Evolutionary conservation across 208 protist species (phyloP), one percentile per base, ranked within the genome.

Genomic region (Polymyxa betae): DNA sequence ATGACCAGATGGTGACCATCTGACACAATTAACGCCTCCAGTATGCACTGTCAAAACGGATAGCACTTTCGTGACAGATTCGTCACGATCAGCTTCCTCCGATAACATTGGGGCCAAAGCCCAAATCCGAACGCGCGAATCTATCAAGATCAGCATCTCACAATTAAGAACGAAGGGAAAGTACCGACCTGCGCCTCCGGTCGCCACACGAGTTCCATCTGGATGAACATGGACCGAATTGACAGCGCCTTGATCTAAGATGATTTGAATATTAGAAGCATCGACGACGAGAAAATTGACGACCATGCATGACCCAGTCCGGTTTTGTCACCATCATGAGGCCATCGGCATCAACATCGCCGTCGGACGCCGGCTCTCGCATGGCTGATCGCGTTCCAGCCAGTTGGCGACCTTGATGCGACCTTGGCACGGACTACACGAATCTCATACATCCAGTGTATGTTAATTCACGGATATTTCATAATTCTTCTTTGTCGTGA

Each of bases 271-370:
- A 40, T 82, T 20, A 82, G 72, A 5, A 35, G 72, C 35, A n/a
- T 12, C 5, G 72, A 35, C 16, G 16, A 45, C 16, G 5, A 82
- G 5, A 43, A 40, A 20, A 35, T 43, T 82, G 72, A 82, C 24
- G 49, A 82, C 72, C 72, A 82, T 82, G 72, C 16, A 38, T n/a
- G n/a, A 82, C n/a, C 72, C 72, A 82, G n/a, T 82, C 72, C 16
- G 72, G 72, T 43, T 82, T 82, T 12, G n/a, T n/a, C 5, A 82
- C 72, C 72, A 82, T 82, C 72, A 82, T 40, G 16, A 82, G n/a
- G n/a, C 35, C 35, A 5, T 43, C 35, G 40, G 5, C 72, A 43
- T 82, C 72, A 40, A 38, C 72, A 5, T 82, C 72, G 72, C 35
- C 72, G 72, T 43, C 72, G n/a, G n/a, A n/a, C n/a, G n/a, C n/a